A percentile compares a stretch with the other conserved stretches of the same genome.
These are phyloP conservation scores for Globisporangium parvum DNA, from an alignment of 352 stramenopile genomes.

Conservation along the genomic window DNA sequence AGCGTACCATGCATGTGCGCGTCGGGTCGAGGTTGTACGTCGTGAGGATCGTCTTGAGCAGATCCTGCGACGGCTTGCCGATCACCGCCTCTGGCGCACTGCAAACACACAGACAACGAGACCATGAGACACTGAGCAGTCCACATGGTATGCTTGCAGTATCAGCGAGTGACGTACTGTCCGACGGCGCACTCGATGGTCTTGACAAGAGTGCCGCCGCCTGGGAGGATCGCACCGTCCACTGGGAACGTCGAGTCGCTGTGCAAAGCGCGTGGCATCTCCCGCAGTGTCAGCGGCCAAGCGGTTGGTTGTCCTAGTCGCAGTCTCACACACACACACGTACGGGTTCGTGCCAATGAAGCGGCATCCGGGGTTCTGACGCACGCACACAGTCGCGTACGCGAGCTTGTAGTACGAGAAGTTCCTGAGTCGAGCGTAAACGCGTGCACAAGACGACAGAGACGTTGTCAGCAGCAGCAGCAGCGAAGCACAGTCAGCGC, in stretches of 20 bases:
- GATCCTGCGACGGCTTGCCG: constrained; percentile 78
- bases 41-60: constrained; percentile 74
- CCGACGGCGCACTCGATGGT: constrained; percentile 63
- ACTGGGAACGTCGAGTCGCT: constrained; percentile 76
- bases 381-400: constrained; percentile 67
- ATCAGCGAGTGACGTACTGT: constrained; percentile 29
- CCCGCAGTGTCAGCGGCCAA: background rate
- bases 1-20: constrained; percentile 74
- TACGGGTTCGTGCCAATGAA: constrained; percentile 85
- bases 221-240: constrained; percentile 66
- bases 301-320: background rate
- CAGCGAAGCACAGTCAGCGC: background rate
- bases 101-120: background rate
- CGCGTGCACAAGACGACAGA: background rate
- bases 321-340: constrained; percentile 6
- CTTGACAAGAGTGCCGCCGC: constrained; percentile 59
- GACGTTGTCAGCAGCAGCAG: background rate
- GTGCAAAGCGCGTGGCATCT: background rate
- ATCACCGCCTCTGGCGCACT: constrained; percentile 68
- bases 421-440: constrained; percentile 24
- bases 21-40: constrained; percentile 60
- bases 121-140: background rate
- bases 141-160: no score
- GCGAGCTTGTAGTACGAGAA: constrained; percentile 85
- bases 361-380: constrained; percentile 61